Evolutionary conservation across 768 basidiomycete species (phyloP), one percentile per base, ranked within the genome.

Genomic region (Naganishia onofrii): DNA sequence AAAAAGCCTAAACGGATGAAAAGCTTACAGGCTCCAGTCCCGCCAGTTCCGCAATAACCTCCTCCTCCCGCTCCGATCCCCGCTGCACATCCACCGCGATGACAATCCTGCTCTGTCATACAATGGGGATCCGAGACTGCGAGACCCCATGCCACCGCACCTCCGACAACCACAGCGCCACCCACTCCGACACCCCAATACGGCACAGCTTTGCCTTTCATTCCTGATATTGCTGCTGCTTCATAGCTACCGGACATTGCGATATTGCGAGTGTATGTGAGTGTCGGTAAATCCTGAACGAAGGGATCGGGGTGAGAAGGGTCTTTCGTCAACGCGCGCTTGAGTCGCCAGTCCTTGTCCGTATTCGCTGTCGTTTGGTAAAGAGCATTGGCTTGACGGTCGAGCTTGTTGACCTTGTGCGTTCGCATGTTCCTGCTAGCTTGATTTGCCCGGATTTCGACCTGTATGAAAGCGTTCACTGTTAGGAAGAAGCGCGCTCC

Each of bases 261-360:
- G 7, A n/a, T 51, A n/a, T 51, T 51, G 4, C 48, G 48, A 21
- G 48, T 51, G 12, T 51, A 51, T n/a, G 28, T 19, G 6, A 55
- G 54, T 26, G 54, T 55, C 19, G 54, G 54, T 15, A 34, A 17
- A 19, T 55, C 54, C 32, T 55, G 54, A 28, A 55, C 54, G 54
- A 55, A 55, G 9, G 54, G 54, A 55, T 55, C 54, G 54, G 21
- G 54, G 32, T 55, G 54, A 12, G 23, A 31, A 17, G 54, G 54
- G 15, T 55, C 54, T 34, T 34, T 55, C 26, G 54, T 34, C 54
- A 55, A 34, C 19, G 54, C 54, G 54, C 54, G 54, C 15, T 55
- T 55, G 4, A 55, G 54, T 4, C 32, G 29, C 29, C 29, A 55
- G 29, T 55, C 54, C 54, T 55, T 55, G 29, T 55, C 54, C 29